Evolutionary conservation across 2,329 filamentous ascomycete genomes (phyloP).

Genomic region (Sordariomycetes sp.): DNA sequence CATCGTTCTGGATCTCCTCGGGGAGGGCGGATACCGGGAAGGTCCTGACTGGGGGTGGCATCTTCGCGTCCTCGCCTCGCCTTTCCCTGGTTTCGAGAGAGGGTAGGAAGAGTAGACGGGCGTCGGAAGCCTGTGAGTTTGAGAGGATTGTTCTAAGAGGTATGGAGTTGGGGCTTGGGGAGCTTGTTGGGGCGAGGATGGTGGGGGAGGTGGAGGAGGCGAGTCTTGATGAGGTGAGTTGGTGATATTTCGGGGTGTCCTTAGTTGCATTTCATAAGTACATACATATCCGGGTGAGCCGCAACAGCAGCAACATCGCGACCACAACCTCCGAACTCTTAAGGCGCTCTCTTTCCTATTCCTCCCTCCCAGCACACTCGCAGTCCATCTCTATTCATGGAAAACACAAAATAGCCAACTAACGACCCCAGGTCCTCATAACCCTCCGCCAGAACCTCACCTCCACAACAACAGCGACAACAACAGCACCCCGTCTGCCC

Average conservation of each 20-base stretch:
- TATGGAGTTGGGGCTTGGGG: slow-evolving; percentile 22
- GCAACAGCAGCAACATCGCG: neutral
- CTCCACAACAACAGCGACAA: slow-evolving; percentile 4
- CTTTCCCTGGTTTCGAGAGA: neutral
- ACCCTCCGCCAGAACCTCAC: slow-evolving; percentile 12
- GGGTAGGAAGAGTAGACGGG: neutral
- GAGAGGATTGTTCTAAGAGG: neutral
- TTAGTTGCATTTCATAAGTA: neutral
- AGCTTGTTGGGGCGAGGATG: slow-evolving; percentile 30
- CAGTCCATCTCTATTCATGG: slow-evolving; percentile 8
- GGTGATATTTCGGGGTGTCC: neutral
- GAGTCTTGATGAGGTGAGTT: slow-evolving; percentile 44
- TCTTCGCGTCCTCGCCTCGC: slow-evolving; percentile 14
- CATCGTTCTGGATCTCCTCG: slow-evolving; percentile 30
- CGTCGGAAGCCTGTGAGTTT: neutral
- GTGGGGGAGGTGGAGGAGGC: slow-evolving; percentile 42
- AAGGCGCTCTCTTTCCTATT: neutral
- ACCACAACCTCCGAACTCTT: neutral
- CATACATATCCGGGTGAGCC: neutral
- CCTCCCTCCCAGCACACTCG: neutral
- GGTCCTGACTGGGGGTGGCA: slow-evolving; percentile 44
- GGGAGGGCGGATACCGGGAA: slow-evolving; percentile 40
- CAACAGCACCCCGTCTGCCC: slow-evolving; percentile 1
- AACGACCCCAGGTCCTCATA: slow-evolving; percentile 11
- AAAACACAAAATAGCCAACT: slow-evolving; percentile 4